Evolutionary conservation across 768 basidiomycete genomes (phyloP).

Genomic region (Leccinum olivaceopallidum): DNA sequence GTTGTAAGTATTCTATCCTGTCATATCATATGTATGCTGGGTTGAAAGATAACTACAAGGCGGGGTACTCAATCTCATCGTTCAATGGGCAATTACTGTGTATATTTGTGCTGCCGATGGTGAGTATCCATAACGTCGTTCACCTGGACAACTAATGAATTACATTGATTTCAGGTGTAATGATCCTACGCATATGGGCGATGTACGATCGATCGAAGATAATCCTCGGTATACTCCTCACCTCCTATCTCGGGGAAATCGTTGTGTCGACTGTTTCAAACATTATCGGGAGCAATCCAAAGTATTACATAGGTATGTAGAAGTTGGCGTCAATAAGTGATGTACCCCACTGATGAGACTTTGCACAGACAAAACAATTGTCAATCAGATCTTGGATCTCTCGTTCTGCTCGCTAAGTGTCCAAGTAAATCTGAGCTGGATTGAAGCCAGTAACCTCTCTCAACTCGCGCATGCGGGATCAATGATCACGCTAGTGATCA

Average conservation of each 20-base stretch:
- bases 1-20: neutral
- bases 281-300: neutral
- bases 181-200: neutral
- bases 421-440: too few relatives aligned
- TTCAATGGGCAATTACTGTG: neutral
- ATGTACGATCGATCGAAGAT: neutral
- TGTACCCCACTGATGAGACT: neutral
- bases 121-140: neutral
- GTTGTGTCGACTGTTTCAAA: neutral
- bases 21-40: neutral
- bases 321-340: neutral
- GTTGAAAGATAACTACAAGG: neutral
- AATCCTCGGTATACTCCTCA: neutral
- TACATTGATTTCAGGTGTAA: neutral
- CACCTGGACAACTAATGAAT: neutral
- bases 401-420: neutral
- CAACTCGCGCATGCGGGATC: too few relatives aligned
- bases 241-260: neutral
- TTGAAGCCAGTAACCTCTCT: too few relatives aligned
- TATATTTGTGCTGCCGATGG: neutral
- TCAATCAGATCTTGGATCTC: neutral
- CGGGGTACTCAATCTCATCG: neutral
- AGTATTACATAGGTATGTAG: neutral
- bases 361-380: neutral
- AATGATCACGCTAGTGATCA: too few relatives aligned